Base-by-base conservation (phyloP, 257 asterid species). In the Lithospermum erythrorhizon region DNA sequence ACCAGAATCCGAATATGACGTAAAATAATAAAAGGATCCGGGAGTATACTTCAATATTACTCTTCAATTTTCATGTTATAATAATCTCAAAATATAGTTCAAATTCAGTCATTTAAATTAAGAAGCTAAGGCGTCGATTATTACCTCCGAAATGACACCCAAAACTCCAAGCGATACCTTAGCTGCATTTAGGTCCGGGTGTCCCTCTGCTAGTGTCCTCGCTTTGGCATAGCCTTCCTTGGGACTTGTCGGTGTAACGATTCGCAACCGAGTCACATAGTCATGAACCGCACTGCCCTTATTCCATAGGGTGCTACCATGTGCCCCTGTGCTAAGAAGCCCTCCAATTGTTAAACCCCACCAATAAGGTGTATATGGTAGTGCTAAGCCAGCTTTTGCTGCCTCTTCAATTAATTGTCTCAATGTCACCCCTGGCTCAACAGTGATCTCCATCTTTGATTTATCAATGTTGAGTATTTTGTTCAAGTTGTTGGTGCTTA, bases 101-200 rank as follows among this genome's bases (percentile, higher is more conserved):
- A 24, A 24, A 24, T 24, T 24, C 2, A 4, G 3, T 24, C 27
- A 24, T 24, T 24, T 24, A 24, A 24, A 24, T 4, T 24, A 27
- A 27, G 6, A 27, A 27, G 5, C 5, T 5, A 27, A 27, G 32
- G 2, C 32, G 32, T 1, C 4, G 1, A 8, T 41, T 4, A 9
- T 0, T 62, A 72, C 78, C 68, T 73, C 68, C n/a, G 79, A 69
- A 62, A 74, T 63, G 55, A 66, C 72, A 17, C 79, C 79, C 61
- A 74, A 75, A 53, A 74, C 79, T 37, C 79, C 79, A 2, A 74
- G 69, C 0, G 79, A 74, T 16, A 74, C 79, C 32, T 55, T 74
- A 27, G 64, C 75, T 1, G 79, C 79, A 54, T 74, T 49, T 21
- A 74, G 21, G 16, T 74, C 79, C 1, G 67, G 49, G 11, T 59